Evolutionary conservation across 495 filamentous ascomycete species (phyloP).

Genomic region (Margaritispora aquatica): DNA sequence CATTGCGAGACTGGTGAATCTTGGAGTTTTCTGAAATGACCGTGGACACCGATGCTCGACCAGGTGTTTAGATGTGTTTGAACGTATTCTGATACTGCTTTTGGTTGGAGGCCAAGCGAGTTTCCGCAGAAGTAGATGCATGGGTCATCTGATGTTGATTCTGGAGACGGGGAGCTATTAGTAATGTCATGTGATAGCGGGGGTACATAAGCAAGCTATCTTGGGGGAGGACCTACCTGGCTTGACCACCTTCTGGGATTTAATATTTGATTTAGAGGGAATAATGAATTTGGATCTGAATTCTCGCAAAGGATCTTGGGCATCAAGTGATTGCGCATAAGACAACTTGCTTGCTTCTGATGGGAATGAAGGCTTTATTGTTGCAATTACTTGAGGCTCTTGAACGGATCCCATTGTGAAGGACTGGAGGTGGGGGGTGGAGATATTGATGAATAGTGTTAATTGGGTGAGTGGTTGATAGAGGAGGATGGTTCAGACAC

Average conservation of each 20-base stretch:
- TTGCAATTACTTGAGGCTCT: conserved; percentile 1
- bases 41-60: conserved; percentile 85
- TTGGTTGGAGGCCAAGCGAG: conserved; percentile 87
- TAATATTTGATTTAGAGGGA: conserved; percentile 73
- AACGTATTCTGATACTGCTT: conserved; percentile 60
- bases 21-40: conserved; percentile 78
- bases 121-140: conserved; percentile 93
- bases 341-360: conserved; percentile 27
- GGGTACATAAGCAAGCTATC: too few species aligned
- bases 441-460: not conserved
- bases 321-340: conserved; percentile 62
- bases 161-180: conserved; percentile 24
- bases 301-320: conserved; percentile 56
- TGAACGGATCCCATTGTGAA: conserved; percentile 17
- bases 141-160: conserved; percentile 28
- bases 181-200: conserved; percentile 21
- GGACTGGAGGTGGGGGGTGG: not conserved
- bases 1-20: conserved; percentile 46
- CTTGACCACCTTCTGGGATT: conserved; percentile 50
- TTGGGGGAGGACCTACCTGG: conserved; percentile 15
- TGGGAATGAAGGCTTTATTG: conserved; percentile 15
- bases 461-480: not conserved
- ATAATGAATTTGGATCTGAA: conserved; percentile 78
- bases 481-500: too few species aligned
- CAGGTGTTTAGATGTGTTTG: conserved; percentile 75